These are phyloP conservation scores for Candida taoyuanica DNA, from an alignment of 805 yeast genomes.

Conservation along the genomic window DNA sequence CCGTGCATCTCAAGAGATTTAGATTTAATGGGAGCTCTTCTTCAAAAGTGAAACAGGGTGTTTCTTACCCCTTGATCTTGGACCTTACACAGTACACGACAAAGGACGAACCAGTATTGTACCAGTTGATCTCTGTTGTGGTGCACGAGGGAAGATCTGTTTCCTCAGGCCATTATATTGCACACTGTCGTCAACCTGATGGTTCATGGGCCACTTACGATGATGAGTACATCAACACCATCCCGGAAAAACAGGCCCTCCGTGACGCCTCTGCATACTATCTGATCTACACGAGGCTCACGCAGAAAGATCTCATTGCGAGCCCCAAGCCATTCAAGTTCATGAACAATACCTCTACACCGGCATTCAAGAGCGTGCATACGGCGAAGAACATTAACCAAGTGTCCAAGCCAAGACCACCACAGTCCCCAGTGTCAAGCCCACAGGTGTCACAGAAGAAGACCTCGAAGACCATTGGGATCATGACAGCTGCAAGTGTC, in stretches of 20 bases:
- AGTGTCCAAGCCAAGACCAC: conserved; percentile 1
- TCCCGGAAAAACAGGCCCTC: conserved; percentile 68
- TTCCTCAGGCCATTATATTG: conserved; percentile 88
- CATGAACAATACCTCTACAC: background rate
- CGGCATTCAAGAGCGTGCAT: background rate
- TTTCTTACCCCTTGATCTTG: conserved; percentile 71
- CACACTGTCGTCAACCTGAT: conserved; percentile 89
- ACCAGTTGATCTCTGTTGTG: conserved; percentile 76
- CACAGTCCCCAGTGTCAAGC: background rate
- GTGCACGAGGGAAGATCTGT: conserved; percentile 94
- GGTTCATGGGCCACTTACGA: conserved; percentile 92
- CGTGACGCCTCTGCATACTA: conserved; percentile 89
- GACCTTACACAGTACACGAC: conserved; percentile 65
- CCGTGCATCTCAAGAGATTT: conserved; percentile 86
- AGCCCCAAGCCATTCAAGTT: conserved; percentile 5
- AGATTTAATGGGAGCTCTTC: conserved; percentile 78
- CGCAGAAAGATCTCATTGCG: conserved; percentile 42
- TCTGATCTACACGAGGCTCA: conserved; percentile 73
- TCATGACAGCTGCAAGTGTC: background rate
- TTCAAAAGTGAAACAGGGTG: conserved; percentile 83
- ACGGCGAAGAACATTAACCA: conserved; percentile 5
- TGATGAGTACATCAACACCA: conserved; percentile 79
- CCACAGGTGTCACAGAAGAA: background rate
- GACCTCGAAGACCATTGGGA: background rate
- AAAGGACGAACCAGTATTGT: conserved; percentile 43